These are phyloP conservation scores for Podospora australis DNA, from an alignment of 495 filamentous ascomycete species.

Conservation along the genomic window DNA sequence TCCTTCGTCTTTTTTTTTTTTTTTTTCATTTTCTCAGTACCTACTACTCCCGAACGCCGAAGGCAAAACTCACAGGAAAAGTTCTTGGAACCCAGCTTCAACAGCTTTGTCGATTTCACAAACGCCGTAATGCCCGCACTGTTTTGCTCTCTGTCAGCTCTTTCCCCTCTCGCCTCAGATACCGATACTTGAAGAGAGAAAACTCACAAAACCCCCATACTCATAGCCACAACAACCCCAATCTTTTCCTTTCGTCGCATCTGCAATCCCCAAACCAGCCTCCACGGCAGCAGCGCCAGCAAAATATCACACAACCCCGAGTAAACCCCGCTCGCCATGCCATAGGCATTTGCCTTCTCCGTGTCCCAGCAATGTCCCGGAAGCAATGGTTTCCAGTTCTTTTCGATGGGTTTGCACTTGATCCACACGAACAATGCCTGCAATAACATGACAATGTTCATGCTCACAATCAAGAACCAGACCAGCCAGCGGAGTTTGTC, in stretches of 20 bases:
- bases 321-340: constrained; percentile 12
- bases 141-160: not conserved
- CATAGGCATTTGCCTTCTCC: constrained; percentile 3
- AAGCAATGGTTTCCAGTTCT: constrained; percentile 10
- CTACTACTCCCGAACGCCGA: not conserved
- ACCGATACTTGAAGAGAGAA: not conserved
- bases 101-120: constrained; percentile 16
- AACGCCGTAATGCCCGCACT: constrained; percentile 24
- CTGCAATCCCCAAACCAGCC: constrained; percentile 17
- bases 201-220: constrained; percentile 26
- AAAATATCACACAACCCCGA: constrained; percentile 24
- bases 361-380: constrained; percentile 23
- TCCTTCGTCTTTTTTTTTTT: constrained; percentile 15
- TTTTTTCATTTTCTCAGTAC: not conserved
- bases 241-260: constrained; percentile 27
- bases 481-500: constrained; percentile 9
- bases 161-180: not conserved
- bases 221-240: constrained; percentile 26
- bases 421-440: constrained; percentile 21
- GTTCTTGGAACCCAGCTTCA: constrained; percentile 9
- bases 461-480: constrained; percentile 17
- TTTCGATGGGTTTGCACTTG: constrained; percentile 19
- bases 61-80: constrained; percentile 19
- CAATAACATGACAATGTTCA: constrained; percentile 20
- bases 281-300: constrained; percentile 25